Base-by-base conservation (phyloP, 129 eudicot genomes). In the Lactuca saligna region DNA sequence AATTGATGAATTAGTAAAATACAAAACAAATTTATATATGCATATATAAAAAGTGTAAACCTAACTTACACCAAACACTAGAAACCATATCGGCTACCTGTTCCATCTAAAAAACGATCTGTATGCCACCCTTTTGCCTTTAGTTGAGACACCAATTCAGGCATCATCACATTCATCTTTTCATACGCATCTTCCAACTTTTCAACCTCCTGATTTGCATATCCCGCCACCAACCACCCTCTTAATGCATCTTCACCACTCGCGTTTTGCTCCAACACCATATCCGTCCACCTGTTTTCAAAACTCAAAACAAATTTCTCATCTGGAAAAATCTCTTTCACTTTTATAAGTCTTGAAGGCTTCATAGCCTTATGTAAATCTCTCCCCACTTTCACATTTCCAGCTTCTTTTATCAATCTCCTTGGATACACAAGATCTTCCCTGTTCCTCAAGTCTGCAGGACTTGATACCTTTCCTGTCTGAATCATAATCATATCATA, bases 91-190 rank as follows among this genome's bases (percentile, higher is more conserved):
- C 98, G 88, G 48, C 83, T 77, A 65, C 98, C 98, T 5, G 81
- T 82, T 59, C 97, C 98, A 81, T 89, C 98, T 35, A 93, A 85
- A 63, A 93, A 93, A 6, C 97, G 98, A 69, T 93, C 98, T 0
- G 97, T 93, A 79, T 93, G 98, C 98, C 98, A 93, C 57, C 98
- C 98, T 76, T 83, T 93, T 3, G 82, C 76, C 82, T 72, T 87
- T 61, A 93, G 69, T 73, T 85, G 85, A 37, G 85, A 75, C 7
- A 87, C 7, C 71, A 93, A 78, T n/a, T 70, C 73, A 29, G 86
- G 76, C 60, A 89, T 81, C 49, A 83, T 72, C 6, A 31, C 11
- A 34, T 83, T 88, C 98, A 86, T 92, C 77, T 69, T 82, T 57
- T 74, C 96, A 81, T 82, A 89, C 15, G 98, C 98, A 66, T 82